phyloP scores from a whole-genome alignment of 768 basidiomycete genomes.

The Krasilnikovozyma curviuscula region DNA sequence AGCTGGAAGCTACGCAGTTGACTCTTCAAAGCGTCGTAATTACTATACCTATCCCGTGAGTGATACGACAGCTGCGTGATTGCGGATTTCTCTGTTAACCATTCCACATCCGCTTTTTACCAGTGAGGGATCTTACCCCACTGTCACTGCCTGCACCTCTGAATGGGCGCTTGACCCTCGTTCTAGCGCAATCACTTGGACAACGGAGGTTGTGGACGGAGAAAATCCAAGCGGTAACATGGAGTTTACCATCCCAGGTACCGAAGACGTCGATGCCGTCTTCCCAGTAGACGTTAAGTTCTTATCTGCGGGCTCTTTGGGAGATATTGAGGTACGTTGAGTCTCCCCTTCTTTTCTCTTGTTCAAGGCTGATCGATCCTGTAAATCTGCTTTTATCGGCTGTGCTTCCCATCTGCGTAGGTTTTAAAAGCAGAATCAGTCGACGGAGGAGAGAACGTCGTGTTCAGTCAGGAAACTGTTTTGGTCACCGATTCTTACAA shows the following conservation, averaged over 20 bases:
- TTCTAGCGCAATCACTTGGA: constrained; percentile 70
- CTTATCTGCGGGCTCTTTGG: constrained; percentile 57
- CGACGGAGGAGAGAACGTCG: constrained; percentile 33
- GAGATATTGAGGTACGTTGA: constrained; percentile 44
- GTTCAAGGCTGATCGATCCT: constrained; percentile 18
- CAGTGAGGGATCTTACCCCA: constrained; percentile 66
- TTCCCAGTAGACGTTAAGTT: constrained; percentile 83
- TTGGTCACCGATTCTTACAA: constrained; percentile 36
- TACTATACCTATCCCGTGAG: constrained; percentile 81
- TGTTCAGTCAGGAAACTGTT: constrained; percentile 38
- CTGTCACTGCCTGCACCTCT: constrained; percentile 48
- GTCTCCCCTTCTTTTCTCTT: constrained; percentile 17
- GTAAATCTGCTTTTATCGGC: constrained; percentile 29
- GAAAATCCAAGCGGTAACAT: constrained; percentile 52
- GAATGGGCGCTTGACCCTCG: constrained; percentile 66
- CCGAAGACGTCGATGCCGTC: constrained; percentile 56
- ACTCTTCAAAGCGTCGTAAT: constrained; percentile 69
- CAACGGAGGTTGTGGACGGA: constrained; percentile 45
- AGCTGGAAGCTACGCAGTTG: constrained; percentile 68
- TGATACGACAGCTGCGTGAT: constrained; percentile 12
- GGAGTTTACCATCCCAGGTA: constrained; percentile 67
- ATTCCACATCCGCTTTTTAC: constrained; percentile 1
- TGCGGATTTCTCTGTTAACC: not conserved
- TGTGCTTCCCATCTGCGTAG: constrained; percentile 21
- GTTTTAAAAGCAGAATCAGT: constrained; percentile 37